These are phyloP conservation scores for Bassia scoparia DNA, from an alignment of 148 eudicot species.

Conservation along the genomic window DNA sequence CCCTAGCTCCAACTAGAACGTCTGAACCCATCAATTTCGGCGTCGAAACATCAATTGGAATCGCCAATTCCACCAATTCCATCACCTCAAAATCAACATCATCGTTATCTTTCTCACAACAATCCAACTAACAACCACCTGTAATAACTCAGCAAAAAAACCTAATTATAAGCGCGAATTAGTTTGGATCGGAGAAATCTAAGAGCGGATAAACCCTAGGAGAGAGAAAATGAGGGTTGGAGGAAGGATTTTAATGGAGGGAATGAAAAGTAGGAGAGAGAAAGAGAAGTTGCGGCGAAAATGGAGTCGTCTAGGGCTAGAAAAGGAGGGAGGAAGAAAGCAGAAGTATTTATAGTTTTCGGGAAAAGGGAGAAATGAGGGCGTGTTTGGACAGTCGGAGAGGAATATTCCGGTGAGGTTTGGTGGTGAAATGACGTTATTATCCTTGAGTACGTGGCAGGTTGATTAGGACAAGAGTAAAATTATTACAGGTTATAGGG, in stretches of 20 bases:
- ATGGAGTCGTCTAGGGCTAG: constrained; percentile 57
- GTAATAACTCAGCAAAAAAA: not conserved
- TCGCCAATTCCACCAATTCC: constrained; percentile 40
- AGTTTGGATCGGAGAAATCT: constrained; percentile 21
- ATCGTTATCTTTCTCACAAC: not conserved
- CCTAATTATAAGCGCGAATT: constrained; percentile 8
- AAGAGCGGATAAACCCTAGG: not conserved
- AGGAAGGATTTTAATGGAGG: not conserved
- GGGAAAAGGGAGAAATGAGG: constrained; percentile 53
- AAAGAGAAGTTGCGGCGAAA: constrained; percentile 21
- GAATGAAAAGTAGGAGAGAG: constrained; percentile 9
- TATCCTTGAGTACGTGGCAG: constrained; percentile 24
- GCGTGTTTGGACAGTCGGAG: constrained; percentile 21
- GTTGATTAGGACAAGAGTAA: not conserved
- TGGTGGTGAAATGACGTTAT: constrained; percentile 8
- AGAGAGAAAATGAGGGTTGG: not conserved
- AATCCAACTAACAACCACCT: not conserved
- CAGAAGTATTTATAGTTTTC: constrained; percentile 76
- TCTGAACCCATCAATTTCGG: constrained; percentile 61
- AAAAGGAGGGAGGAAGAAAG: constrained; percentile 34
- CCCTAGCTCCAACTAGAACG: constrained; percentile 40
- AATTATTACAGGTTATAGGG: not conserved
- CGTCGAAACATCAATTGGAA: constrained; percentile 35
- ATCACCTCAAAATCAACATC: constrained; percentile 32
- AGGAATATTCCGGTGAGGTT: constrained; percentile 51